Evolutionary conservation across 108 stramenopile genomes (phyloP), one percentile per base, ranked within the genome.

Genomic region (Skeletonema grethae): DNA sequence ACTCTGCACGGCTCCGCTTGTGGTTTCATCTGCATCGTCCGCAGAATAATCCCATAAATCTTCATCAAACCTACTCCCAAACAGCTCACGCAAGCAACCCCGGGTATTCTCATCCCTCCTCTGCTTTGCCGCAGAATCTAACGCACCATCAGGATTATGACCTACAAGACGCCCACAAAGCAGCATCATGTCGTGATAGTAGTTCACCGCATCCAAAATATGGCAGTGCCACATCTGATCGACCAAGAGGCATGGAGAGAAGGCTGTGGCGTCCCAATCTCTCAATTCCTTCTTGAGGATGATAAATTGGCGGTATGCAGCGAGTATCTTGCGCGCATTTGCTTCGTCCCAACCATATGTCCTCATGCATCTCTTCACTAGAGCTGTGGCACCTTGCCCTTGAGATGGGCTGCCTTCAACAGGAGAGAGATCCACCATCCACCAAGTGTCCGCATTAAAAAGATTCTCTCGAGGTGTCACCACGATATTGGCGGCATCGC

Each of bases 181-280:
- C 30, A 84, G 63, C 62, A 84, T 81, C 41, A 85, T 86, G 65
- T 88, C 85, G 28, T 86, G 82, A 7, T 63, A 83, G 73, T 90
- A 90, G 72, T 83, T 86, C 24, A 77, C 70, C 60, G 80, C 83
- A 73, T 88, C 87, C 18, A 88, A 69, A 36, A 90, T 66, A 66
- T 90, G 87, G 45, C 75, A 68, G 57, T 87, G 87, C 89, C 89
- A 90, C 87, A 90, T 88, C 67, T 86, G 82, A 39, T 83, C 80
- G 59, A 90, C 86, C 50, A 85, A 73, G 35, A 75, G 18, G n/a
- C 87, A 82, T 35, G 89, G 85, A 13, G 86, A 74, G 63, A 90
- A 63, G 62, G 81, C 76, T 25, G 61, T 69, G 28, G 69, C 85
- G 28, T 90, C 73, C 85, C 85, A 90, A 76, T 90, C 89, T 55